phyloP scores from a whole-genome alignment of 2,329 filamentous ascomycete species.

The Exophiala spinifera region DNA sequence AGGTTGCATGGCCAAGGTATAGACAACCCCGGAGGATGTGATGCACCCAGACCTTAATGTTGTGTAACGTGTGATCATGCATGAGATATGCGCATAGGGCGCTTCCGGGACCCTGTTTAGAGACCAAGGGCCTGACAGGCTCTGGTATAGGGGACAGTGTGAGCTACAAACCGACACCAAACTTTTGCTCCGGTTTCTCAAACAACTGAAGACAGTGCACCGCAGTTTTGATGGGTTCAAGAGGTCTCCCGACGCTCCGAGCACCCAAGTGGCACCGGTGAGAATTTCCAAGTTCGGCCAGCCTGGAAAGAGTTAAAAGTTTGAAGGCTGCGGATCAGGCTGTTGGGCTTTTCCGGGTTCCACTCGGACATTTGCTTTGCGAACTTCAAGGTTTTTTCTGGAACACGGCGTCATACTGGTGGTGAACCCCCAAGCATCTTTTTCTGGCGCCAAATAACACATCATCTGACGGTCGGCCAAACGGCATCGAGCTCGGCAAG shows the following conservation, averaged over 20 bases:
- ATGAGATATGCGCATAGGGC: conserved; percentile 5
- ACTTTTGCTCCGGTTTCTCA: background rate
- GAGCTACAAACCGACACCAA: too few relatives aligned
- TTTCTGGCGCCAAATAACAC: background rate
- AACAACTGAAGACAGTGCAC: background rate
- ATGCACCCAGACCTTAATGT: conserved; percentile 9
- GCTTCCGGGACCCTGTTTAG: conserved; percentile 8
- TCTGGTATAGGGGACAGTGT: background rate
- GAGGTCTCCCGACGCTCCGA: background rate
- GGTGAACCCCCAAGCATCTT: background rate
- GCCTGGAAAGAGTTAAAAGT: conserved; percentile 5
- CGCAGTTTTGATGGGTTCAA: background rate
- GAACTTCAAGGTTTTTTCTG: background rate
- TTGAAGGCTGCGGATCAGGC: background rate
- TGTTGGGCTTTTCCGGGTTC: background rate
- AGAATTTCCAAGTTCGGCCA: conserved; percentile 19
- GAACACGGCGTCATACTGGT: background rate
- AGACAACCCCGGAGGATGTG: conserved; percentile 22
- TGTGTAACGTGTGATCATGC: conserved; percentile 13
- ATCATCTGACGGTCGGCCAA: background rate
- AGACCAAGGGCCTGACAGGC: background rate
- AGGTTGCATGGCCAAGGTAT: background rate
- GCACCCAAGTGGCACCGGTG: conserved; percentile 20
- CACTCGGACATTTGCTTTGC: background rate
- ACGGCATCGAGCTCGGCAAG: background rate